Conservation (phyloP, 1,284 basidiomycete genomes). For the Melampsora larici-populina region DNA sequence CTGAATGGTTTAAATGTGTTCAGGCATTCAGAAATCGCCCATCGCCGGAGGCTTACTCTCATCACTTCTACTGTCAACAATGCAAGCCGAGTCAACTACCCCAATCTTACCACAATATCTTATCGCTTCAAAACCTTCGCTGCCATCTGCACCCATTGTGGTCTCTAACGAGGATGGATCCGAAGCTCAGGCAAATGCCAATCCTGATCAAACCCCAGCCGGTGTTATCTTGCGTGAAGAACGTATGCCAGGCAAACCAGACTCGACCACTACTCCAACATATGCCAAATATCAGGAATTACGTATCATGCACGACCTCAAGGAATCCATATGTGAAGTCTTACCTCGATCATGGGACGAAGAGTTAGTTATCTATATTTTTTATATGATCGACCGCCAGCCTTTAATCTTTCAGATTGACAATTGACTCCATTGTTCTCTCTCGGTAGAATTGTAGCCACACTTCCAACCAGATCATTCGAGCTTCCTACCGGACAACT, state of each 20-base stretch:
- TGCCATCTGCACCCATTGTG: background rate
- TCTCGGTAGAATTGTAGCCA: constrained; percentile 61
- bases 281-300: constrained; percentile 80
- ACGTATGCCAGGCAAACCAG: constrained; percentile 57
- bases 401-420: background rate
- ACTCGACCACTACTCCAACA: constrained; percentile 65
- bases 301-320: constrained; percentile 86
- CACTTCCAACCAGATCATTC: constrained; percentile 63
- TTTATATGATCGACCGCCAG: constrained; percentile 3
- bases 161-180: background rate
- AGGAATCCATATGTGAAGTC: constrained; percentile 80
- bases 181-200: background rate
- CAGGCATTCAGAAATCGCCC: constrained; percentile 52
- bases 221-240: constrained; percentile 65
- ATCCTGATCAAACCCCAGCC: constrained; percentile 4
- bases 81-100: constrained; percentile 7
- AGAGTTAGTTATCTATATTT: constrained; percentile 60
- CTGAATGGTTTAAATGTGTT: background rate
- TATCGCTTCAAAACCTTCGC: constrained; percentile 18
- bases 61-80: constrained; percentile 46
- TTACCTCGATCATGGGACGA: constrained; percentile 84
- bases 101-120: constrained; percentile 31
- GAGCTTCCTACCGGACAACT: constrained; percentile 96
- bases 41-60: constrained; percentile 49
- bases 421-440: constrained; percentile 48